Percentiles rank a stretch among this genome's conserved stretches.
phyloP scores from a whole-genome alignment of 192 early-diverging fungal species.

The Coemansia sp. region DNA sequence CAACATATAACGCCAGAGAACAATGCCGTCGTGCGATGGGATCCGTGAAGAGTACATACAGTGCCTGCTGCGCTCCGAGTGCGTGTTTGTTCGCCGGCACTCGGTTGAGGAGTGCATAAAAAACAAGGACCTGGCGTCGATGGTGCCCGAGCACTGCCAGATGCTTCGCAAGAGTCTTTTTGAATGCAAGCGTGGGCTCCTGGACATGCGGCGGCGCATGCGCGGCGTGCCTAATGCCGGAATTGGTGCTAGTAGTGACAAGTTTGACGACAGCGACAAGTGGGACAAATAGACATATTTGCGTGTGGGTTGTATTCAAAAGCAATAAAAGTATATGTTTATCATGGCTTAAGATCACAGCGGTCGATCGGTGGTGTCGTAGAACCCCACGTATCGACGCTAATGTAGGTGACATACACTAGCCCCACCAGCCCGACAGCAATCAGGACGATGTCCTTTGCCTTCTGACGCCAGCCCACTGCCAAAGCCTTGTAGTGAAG shows the following conservation, averaged over 20 bases:
- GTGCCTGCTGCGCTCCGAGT: slow-evolving; percentile 47
- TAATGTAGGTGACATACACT: slow-evolving; percentile 79
- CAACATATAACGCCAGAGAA: background rate
- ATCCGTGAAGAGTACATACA: slow-evolving; percentile 49
- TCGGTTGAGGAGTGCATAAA: slow-evolving; percentile 41
- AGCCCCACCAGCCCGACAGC: slow-evolving; percentile 69
- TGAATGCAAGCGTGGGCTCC: slow-evolving; percentile 50
- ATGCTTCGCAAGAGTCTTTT: slow-evolving; percentile 43
- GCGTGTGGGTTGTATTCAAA: too few relatives aligned
- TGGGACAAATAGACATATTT: slow-evolving; percentile 22
- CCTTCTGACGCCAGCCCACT: slow-evolving; percentile 40
- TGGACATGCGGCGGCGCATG: slow-evolving; percentile 51
- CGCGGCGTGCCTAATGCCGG: slow-evolving; percentile 41
- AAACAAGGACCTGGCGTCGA: slow-evolving; percentile 31
- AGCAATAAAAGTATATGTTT: slow-evolving; percentile 1
- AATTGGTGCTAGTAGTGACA: slow-evolving; percentile 11
- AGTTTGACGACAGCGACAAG: slow-evolving; percentile 35
- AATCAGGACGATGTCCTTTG: slow-evolving; percentile 61
- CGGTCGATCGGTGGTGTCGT: slow-evolving; percentile 35
- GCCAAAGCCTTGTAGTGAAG: slow-evolving; percentile 76
- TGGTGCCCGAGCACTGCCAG: slow-evolving; percentile 39
- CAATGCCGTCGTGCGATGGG: slow-evolving; percentile 49
- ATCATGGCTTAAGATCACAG: slow-evolving; percentile 17
- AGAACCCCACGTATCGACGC: slow-evolving; percentile 55
- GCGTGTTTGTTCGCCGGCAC: slow-evolving; percentile 44